phyloP scores from a whole-genome alignment of 345 rosid species.

The Citrus trifoliata region DNA sequence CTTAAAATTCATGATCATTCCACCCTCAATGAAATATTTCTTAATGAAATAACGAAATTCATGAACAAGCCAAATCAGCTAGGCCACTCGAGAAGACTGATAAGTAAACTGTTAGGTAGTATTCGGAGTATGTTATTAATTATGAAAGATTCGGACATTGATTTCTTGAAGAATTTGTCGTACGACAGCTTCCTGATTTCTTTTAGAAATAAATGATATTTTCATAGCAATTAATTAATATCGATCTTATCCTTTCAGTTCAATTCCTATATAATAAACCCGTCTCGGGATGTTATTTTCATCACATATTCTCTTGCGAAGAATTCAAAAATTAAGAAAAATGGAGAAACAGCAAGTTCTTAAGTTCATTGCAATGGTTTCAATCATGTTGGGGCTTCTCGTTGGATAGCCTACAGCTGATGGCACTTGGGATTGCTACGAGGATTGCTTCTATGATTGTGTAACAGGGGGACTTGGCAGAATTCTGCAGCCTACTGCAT shows the following conservation, averaged over 20 bases:
- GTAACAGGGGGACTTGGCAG: background rate
- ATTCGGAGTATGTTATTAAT: background rate
- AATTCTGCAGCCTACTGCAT: background rate
- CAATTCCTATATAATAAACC: background rate
- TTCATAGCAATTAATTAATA: too few relatives aligned
- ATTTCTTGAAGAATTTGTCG: background rate
- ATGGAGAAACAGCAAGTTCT: background rate
- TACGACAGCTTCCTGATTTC: too few relatives aligned
- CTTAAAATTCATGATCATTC: too few relatives aligned
- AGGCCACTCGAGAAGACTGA: too few relatives aligned
- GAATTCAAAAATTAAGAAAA: background rate
- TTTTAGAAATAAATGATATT: too few relatives aligned
- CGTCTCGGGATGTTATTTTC: background rate
- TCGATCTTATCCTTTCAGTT: background rate
- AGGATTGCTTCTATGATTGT: constrained; percentile 11
- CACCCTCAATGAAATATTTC: too few relatives aligned
- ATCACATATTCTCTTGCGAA: too few relatives aligned
- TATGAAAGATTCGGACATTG: background rate
- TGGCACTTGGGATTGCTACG: constrained; percentile 17
- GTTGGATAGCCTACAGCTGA: constrained; percentile 3
- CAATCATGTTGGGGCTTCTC: constrained; percentile 23
- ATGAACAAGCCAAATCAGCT: too few relatives aligned
- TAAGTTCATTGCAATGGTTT: background rate
- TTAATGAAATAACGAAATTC: too few relatives aligned
- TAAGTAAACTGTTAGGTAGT: background rate